Conservation (phyloP, 495 filamentous ascomycete genomes). For the Podospora australis region DNA sequence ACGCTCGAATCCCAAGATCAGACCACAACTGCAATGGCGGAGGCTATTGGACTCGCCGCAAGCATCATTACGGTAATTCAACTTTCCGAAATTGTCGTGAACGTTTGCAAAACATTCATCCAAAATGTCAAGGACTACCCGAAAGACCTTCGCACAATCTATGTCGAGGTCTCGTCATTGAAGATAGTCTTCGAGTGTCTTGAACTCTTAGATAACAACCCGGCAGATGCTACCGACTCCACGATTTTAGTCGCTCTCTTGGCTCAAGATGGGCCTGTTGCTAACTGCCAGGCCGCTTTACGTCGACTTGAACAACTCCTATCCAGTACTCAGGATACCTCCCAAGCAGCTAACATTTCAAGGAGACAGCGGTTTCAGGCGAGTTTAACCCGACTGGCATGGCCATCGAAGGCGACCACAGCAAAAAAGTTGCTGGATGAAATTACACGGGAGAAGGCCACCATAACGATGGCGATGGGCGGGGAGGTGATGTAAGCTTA, state of each 20-base stretch:
- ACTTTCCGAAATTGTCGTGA: background rate
- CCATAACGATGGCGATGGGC: slow-evolving; percentile 18
- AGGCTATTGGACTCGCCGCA: background rate
- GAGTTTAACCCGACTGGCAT: slow-evolving; percentile 8
- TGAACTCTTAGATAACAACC: background rate
- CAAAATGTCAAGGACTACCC: slow-evolving; percentile 2
- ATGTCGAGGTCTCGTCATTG: slow-evolving; percentile 2
- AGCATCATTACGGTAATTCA: slow-evolving; percentile 10
- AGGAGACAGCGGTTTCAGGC: background rate
- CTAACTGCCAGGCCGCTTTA: background rate
- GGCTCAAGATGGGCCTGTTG: background rate
- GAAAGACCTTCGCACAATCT: slow-evolving; percentile 11
- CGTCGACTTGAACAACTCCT: background rate
- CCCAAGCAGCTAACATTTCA: background rate
- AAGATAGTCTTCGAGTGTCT: background rate
- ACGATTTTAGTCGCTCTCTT: background rate
- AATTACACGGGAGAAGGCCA: slow-evolving; percentile 21
- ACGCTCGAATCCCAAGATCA: too few species aligned
- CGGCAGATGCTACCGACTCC: background rate
- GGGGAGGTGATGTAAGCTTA: slow-evolving; percentile 12
- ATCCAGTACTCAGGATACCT: background rate
- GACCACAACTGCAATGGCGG: background rate
- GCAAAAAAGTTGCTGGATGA: slow-evolving; percentile 18
- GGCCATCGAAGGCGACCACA: slow-evolving; percentile 20
- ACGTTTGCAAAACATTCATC: slow-evolving; percentile 13